Conservation (phyloP, 169 alveolate species). For the Plasmodium sp. region DNA sequence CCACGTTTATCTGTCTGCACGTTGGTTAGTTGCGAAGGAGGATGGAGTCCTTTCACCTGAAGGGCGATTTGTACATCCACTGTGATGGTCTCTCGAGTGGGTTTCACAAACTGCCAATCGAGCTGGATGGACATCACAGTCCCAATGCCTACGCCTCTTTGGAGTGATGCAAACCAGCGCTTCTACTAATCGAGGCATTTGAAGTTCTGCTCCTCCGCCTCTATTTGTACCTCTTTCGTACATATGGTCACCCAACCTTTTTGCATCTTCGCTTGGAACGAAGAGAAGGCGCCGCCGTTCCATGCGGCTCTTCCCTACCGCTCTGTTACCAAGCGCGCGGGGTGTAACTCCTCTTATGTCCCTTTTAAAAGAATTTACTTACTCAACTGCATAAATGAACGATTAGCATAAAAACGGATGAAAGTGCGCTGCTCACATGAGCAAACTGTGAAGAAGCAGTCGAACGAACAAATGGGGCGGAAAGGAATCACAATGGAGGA, state of each 20-base stretch:
- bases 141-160: neutral
- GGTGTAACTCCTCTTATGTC: neutral
- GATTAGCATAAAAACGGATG: neutral
- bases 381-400: neutral
- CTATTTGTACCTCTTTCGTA: neutral
- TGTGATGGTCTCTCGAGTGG: neutral
- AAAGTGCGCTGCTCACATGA: neutral
- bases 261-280: neutral
- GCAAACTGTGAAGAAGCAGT: neutral
- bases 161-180: neutral
- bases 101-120: neutral
- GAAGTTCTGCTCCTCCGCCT: neutral
- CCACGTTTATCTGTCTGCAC: neutral
- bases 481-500: neutral
- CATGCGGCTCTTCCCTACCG: neutral
- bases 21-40: neutral
- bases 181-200: neutral
- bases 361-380: too few relatives aligned
- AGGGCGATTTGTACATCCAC: neutral
- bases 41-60: neutral
- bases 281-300: neutral
- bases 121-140: neutral
- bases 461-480: neutral
- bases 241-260: neutral
- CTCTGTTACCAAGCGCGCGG: neutral